Evolutionary conservation across 108 stramenopile genomes (phyloP).

Genomic region (Skeletonema grethae): DNA sequence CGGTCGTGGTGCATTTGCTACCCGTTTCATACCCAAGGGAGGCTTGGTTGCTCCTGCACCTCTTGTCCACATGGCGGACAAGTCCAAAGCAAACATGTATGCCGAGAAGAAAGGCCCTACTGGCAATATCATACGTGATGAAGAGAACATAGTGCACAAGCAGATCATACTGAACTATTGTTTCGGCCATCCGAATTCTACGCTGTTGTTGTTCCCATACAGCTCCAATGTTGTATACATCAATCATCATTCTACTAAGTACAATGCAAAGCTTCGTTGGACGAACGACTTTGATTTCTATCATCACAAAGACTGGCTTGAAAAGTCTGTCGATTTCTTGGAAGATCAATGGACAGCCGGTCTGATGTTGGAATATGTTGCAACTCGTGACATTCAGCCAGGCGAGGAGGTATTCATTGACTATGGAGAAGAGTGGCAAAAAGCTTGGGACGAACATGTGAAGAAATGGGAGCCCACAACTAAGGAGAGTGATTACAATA

Average conservation of each 20-base stretch:
- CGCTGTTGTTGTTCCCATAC: slow-evolving; percentile 77
- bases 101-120: slow-evolving; percentile 31
- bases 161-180: slow-evolving; percentile 82
- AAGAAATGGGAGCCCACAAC: slow-evolving; percentile 36
- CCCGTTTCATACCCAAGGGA: slow-evolving; percentile 60
- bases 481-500: slow-evolving; percentile 40
- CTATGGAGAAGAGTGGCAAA: slow-evolving; percentile 63
- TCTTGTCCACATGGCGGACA: slow-evolving; percentile 65
- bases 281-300: slow-evolving; percentile 51
- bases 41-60: slow-evolving; percentile 70
- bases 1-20: slow-evolving; percentile 81
- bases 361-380: slow-evolving; percentile 60
- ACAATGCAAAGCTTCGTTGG: slow-evolving; percentile 75
- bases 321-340: slow-evolving; percentile 57
- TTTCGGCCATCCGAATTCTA: slow-evolving; percentile 77
- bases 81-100: slow-evolving; percentile 47
- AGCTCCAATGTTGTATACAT: slow-evolving; percentile 60
- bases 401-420: slow-evolving; percentile 75
- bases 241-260: slow-evolving; percentile 67
- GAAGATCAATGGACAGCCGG: slow-evolving; percentile 53
- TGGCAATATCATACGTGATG: slow-evolving; percentile 38
- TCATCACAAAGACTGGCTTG: slow-evolving; percentile 67
- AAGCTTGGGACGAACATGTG: slow-evolving; percentile 61
- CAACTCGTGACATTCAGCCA: slow-evolving; percentile 56
- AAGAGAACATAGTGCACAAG: slow-evolving; percentile 35